Conservation (phyloP, 495 filamentous ascomycete species). For the Penicillium coprophilum region DNA sequence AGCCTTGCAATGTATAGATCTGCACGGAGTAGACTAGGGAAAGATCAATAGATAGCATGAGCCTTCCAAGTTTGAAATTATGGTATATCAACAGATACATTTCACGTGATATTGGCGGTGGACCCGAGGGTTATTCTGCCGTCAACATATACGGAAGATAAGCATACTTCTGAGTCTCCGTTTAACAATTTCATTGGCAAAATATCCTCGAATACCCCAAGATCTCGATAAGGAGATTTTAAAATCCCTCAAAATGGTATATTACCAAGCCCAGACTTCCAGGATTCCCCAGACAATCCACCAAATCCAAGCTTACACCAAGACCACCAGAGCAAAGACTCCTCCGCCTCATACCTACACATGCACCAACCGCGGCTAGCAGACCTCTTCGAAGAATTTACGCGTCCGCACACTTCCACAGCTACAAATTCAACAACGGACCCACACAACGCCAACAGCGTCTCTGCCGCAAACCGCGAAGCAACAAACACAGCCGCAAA, state of each 20-base stretch:
- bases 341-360: conserved; percentile 82
- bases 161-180: background rate
- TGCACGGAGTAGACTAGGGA: no score
- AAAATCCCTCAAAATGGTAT: conserved; percentile 25
- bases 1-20: no score
- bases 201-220: background rate
- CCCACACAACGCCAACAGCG: conserved; percentile 25
- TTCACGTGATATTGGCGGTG: background rate
- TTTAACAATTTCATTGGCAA: background rate
- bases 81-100: no score
- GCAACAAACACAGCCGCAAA: conserved; percentile 20
- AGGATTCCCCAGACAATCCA: background rate
- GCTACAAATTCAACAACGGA: conserved; percentile 22
- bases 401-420: conserved; percentile 40
- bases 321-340: conserved; percentile 78
- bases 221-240: background rate
- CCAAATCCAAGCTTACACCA: background rate
- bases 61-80: no score
- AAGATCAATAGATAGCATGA: no score
- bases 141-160: background rate
- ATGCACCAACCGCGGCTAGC: conserved; percentile 75
- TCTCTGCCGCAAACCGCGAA: conserved; percentile 18
- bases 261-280: background rate
- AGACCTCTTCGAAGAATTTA: conserved; percentile 90
- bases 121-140: background rate